These are phyloP conservation scores for Penicillium sp. DNA, from an alignment of 2,329 filamentous ascomycete genomes.

Conservation along the genomic window DNA sequence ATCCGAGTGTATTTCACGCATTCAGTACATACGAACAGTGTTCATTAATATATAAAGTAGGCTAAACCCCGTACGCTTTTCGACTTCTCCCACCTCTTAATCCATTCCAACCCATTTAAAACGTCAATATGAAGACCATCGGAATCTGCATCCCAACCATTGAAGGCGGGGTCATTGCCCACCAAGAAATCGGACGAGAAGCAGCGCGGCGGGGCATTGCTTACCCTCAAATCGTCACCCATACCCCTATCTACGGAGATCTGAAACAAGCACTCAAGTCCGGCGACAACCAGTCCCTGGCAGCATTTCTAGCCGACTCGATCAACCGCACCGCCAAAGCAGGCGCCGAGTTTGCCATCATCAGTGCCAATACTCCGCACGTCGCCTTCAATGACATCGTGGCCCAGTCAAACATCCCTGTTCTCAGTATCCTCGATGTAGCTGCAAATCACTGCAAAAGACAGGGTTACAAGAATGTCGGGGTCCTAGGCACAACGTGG, in stretches of 20 bases:
- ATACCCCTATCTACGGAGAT: constrained; percentile 3
- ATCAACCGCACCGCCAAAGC: constrained; percentile 10
- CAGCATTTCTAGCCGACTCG: background rate
- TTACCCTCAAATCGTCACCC: constrained; percentile 9
- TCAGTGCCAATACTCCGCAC: constrained; percentile 9
- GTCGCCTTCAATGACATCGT: background rate
- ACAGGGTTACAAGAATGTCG: background rate
- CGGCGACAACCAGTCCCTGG: background rate
- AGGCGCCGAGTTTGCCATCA: constrained; percentile 10
- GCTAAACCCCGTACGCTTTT: background rate
- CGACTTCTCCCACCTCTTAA: no score
- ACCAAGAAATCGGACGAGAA: constrained; percentile 10
- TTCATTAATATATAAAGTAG: no score
- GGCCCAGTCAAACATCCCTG: constrained; percentile 4
- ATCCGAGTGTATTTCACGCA: background rate
- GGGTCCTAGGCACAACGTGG: constrained; percentile 1
- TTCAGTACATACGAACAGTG: background rate
- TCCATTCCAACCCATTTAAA: background rate
- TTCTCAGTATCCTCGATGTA: constrained; percentile 7
- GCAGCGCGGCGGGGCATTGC: constrained; percentile 8
- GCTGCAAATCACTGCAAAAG: constrained; percentile 2
- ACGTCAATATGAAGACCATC: constrained; percentile 5
- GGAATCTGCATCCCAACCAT: constrained; percentile 12
- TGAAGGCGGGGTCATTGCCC: constrained; percentile 6
- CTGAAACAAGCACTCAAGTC: constrained; percentile 3